Conservation (phyloP, 345 rosid species). For the Pelargonium nanum region DNA sequence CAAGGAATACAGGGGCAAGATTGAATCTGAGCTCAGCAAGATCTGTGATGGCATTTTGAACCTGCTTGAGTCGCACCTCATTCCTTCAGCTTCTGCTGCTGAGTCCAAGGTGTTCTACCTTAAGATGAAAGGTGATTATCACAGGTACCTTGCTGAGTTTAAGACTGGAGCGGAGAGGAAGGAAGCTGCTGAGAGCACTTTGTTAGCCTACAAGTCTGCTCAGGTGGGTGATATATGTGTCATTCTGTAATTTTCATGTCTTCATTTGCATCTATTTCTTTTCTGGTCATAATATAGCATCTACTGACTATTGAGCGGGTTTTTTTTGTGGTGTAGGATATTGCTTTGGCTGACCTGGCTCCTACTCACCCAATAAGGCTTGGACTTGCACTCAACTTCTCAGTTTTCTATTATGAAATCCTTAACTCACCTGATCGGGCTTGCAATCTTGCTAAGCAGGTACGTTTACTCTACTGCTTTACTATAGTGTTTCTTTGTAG, state of each 20-base stretch:
- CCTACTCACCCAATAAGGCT: slow-evolving; percentile 95
- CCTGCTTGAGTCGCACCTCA: slow-evolving; percentile 78
- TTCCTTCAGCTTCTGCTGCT: slow-evolving; percentile 72
- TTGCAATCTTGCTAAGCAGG: slow-evolving; percentile 93
- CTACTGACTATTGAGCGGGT: not conserved
- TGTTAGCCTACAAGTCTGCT: slow-evolving; percentile 90
- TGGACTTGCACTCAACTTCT: slow-evolving; percentile 98
- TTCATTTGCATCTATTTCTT: not conserved
- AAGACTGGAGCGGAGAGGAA: slow-evolving; percentile 91
- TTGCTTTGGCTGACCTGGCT: slow-evolving; percentile 78
- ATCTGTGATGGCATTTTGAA: slow-evolving; percentile 80
- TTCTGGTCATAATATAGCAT: not conserved
- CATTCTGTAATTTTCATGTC: not conserved
- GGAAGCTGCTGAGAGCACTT: slow-evolving; percentile 96
- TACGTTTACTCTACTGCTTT: slow-evolving; percentile 12
- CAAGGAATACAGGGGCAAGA: slow-evolving; percentile 84
- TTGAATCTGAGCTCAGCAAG: slow-evolving; percentile 80
- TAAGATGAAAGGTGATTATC: slow-evolving; percentile 97
- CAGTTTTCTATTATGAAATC: slow-evolving; percentile 95
- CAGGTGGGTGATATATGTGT: slow-evolving; percentile 37
- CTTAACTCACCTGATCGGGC: slow-evolving; percentile 98
- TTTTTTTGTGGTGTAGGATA: slow-evolving; percentile 47
- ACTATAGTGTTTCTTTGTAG: not conserved
- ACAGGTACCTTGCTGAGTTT: slow-evolving; percentile 90
- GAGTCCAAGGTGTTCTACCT: slow-evolving; percentile 96